Evolutionary conservation across 2,329 filamentous ascomycete species (phyloP), one percentile per base, ranked within the genome.

Genomic region (Dactylellina parvicollis): DNA sequence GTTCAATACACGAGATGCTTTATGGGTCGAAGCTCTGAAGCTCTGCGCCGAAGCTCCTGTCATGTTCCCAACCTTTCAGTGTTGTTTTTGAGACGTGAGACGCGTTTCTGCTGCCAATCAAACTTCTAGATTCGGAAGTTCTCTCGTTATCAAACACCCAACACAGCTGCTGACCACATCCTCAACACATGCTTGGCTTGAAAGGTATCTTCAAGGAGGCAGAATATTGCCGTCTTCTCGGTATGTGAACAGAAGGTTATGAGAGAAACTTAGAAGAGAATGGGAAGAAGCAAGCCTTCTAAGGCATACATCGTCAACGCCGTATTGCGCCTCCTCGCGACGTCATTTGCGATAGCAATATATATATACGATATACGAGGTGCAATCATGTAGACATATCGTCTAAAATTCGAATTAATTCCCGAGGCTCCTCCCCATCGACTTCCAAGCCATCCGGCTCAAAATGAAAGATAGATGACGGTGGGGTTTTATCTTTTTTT

Each of bases 101-200:
- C 55, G 55, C 54, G 46, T 38, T 56, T 56, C 56, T 61, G 52
- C 32, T n/a, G 52, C 26, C 40, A 62, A 70, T 62, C 56, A 70
- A n/a, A 50, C 47, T 32, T n/a, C n/a, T n/a, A n/a, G n/a, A n/a
- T n/a, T n/a, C n/a, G n/a, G n/a, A n/a, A n/a, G n/a, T n/a, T n/a
- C n/a, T n/a, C n/a, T n/a, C n/a, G n/a, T n/a, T n/a, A n/a, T n/a
- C n/a, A n/a, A n/a, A n/a, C n/a, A n/a, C 44, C 40, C 52, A 47
- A 52, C 44, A 54, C 36, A 52, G 46, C 28, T 34, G 26, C 26
- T 26, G 38, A 64, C 36, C 47, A 52, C 24, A 16, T 12, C 16
- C 32, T 50, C 62, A 50, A 57, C 50, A 44, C 62, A 65, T 22
- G 44, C 1, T 24, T 14, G 12, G 4, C 34, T 38, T 38, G 34